These are phyloP conservation scores for Psilocybe mexicana DNA, from an alignment of 1,284 basidiomycete species.

Conservation along the genomic window DNA sequence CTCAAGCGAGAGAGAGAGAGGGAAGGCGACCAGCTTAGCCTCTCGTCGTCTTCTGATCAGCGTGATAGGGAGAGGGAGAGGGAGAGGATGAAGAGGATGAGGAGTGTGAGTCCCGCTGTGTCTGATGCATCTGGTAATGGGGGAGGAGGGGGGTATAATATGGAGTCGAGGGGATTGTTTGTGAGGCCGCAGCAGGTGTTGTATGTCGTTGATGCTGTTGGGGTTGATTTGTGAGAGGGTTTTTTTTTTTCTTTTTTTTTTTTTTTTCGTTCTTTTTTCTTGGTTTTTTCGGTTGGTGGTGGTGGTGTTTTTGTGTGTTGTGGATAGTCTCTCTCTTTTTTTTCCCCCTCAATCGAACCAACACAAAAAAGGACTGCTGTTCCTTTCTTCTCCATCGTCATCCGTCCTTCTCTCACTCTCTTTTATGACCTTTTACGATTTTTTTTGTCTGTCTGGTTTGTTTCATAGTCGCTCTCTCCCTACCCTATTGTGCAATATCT, in stretches of 20 bases:
- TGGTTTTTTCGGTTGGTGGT: no score
- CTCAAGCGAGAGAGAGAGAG: constrained; percentile 39
- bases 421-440: no score
- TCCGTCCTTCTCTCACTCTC: no score
- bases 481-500: no score
- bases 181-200: constrained; percentile 80
- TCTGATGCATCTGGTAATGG: constrained; percentile 54
- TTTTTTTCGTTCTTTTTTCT: not conserved
- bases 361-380: no score
- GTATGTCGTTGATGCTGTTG: constrained; percentile 76
- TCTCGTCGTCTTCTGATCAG: constrained; percentile 28
- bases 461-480: no score
- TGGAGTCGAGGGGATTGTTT: constrained; percentile 73
- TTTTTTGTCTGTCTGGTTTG: no score
- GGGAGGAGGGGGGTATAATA: not conserved
- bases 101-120: constrained; percentile 69
- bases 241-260: not conserved
- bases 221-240: constrained; percentile 38
- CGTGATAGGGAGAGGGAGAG: no score
- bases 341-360: no score
- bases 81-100: constrained; percentile 63
- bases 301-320: no score
- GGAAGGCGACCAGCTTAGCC: constrained; percentile 62
- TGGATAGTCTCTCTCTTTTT: no score
- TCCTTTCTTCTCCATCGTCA: no score